phyloP scores from a whole-genome alignment of 176 grass and related monocot species.

The Dendrocalamus sinicus region DNA sequence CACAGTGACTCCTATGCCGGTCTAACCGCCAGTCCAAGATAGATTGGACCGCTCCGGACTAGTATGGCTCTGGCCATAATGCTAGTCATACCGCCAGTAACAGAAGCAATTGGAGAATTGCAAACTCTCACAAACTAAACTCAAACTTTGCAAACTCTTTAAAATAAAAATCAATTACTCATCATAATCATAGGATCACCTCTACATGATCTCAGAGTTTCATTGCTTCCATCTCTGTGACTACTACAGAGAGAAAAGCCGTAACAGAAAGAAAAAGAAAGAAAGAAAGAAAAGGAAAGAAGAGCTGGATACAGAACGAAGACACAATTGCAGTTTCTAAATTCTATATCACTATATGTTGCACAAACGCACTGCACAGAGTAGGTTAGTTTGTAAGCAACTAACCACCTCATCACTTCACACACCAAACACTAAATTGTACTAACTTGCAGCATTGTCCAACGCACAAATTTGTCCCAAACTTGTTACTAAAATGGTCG shows the following conservation, averaged over 20 bases:
- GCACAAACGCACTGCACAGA: not conserved
- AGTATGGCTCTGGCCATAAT: too few species aligned
- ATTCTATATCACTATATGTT: not conserved
- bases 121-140: too few species aligned
- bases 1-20: too few species aligned
- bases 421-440: conserved; percentile 8
- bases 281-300: not conserved
- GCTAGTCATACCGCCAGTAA: too few species aligned
- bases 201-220: not conserved
- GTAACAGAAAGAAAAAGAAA: not conserved
- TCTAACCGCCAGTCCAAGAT: too few species aligned
- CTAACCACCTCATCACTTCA: not conserved
- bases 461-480: not conserved
- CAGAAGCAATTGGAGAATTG: too few species aligned
- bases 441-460: not conserved
- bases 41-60: too few species aligned
- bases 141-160: too few species aligned
- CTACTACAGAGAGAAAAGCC: not conserved
- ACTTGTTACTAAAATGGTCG: not conserved
- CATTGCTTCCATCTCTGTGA: not conserved
- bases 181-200: too few species aligned
- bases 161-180: too few species aligned
- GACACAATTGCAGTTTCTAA: not conserved
- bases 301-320: not conserved
- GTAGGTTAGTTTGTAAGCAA: conserved; percentile 24